phyloP scores from a whole-genome alignment of 2,329 filamentous ascomycete species.

The Bipolaris zeicola region DNA sequence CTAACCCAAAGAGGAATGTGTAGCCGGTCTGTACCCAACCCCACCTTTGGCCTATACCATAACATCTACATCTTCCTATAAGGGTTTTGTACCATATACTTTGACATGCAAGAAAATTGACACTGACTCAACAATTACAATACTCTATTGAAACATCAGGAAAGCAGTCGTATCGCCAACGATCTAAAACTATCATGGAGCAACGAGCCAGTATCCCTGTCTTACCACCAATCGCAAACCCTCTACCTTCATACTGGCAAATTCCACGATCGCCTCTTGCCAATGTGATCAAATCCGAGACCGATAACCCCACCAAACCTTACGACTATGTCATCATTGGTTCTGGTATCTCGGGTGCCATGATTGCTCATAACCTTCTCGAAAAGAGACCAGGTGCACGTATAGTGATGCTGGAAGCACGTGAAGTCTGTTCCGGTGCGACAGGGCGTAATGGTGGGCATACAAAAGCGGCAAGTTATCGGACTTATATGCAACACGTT shows the following conservation, averaged over 20 bases:
- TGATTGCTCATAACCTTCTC: conserved; percentile 47
- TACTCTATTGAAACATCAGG: neutral
- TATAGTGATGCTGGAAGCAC: conserved; percentile 50
- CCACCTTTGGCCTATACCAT: neutral
- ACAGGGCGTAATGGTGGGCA: conserved; percentile 56
- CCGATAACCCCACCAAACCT: conserved; percentile 21
- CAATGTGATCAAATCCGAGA: conserved; percentile 37
- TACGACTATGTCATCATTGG: conserved; percentile 49
- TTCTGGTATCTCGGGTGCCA: conserved; percentile 49
- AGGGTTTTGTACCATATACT: neutral
- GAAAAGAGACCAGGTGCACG: conserved; percentile 13
- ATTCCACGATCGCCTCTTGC: conserved; percentile 46
- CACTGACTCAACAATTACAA: neutral
- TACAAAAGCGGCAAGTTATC: conserved; percentile 58
- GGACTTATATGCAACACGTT: conserved; percentile 58
- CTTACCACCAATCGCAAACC: conserved; percentile 38
- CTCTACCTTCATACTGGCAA: conserved; percentile 52
- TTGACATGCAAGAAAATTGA: neutral
- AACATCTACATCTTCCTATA: neutral
- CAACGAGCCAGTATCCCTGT: conserved; percentile 37
- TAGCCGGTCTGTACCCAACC: conserved; percentile 9
- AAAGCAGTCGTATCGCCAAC: too few relatives aligned
- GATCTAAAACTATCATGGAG: conserved; percentile 30
- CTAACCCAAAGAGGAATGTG: conserved; percentile 14
- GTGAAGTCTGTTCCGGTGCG: conserved; percentile 47